Base-by-base conservation (phyloP, 352 stramenopile species). In the Aphanomyces invadans region DNA sequence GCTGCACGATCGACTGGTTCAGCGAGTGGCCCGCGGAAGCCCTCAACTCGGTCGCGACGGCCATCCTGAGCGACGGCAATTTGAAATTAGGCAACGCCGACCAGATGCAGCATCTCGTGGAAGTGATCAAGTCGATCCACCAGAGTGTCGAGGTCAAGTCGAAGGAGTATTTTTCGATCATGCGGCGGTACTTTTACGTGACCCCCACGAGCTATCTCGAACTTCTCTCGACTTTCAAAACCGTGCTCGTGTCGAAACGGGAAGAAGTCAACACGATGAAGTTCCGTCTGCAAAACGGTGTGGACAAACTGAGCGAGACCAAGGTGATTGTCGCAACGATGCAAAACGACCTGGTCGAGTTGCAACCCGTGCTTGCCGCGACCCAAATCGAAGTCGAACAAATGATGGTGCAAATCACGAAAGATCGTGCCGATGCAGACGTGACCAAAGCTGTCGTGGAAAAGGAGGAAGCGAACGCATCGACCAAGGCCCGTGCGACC, bases 141-240 rank as follows among this genome's bases (percentile, higher is more conserved):
- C 85, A 97, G 66, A 95, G 78, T 52, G 90, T 97, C 11, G 89
- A 95, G 63, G 76, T 82, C 19, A 80, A 75, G 21, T 93, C 83
- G 0, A 85, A 89, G 39, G 79, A 94, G 39, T 97, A 96, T 62
- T 92, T 90, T 65, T 82, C 90, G 17, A 78, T 78, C 7, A 69
- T 97, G 31, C 76, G 88, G 21, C 71, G 92, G 5, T 93, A 95
- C 70, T 96, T 96, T 63, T 97, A 98, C 75, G 91, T 97, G 29
- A 98, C 92, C 12, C 92, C 92, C 12, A 97, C 92, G 2, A 95
- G 81, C 51, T 98, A 97, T 48, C 71, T 97, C 36, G 90, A 97
- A 66, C 63, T 97, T 29, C 71, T 97, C 1, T 92, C 87, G 26
- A 96, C 91, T 4, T 97, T 97, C 69, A 96, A 95, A 39, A 77